Evolutionary conservation across 2,329 filamentous ascomycete genomes (phyloP), one percentile per base, ranked within the genome.

Genomic region (Arthrobotrys entomopaga): DNA sequence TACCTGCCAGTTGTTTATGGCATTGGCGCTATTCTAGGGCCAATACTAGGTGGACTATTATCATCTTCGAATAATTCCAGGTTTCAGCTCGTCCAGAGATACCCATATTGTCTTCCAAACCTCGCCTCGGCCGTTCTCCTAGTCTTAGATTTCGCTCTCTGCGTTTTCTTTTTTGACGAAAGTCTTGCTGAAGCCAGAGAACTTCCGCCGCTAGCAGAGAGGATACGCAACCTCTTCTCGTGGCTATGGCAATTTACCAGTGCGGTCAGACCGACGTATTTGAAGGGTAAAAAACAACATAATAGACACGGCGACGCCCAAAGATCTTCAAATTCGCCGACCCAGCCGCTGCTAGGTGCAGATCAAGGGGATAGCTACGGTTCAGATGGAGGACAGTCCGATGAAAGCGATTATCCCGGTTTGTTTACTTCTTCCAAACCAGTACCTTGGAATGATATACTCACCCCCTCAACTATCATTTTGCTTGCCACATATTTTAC

Each of bases 1-100:
- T 99, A 97, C 83, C 84, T 99, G 48, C 95, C 95, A 0, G 90
- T 98, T 43, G 90, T 98, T n/a, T 99, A 99, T 81, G 94, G 94
- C 2, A 84, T 99, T 38, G 95, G 95, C 16, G 92, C 91, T 49
- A 97, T 99, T 75, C 95, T 93, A 0, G 95, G 95, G 0, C 95
- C 95, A 0, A 88, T 96, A 0, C 82, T 98, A n/a, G 95, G 95
- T 13, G 95, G 95, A 0, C 81, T 97, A 46, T 82, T 98, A 64
- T 91, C 96, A 0, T 87, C 89, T 50, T 85, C 84, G 53, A 80
- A 87, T 26, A 86, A 87, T 11, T 75, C 65, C 1, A 53, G 50
- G 11, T 65, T 49, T 26, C 29, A 57, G 3, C 26, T 67, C 59
- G 77, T 74, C n/a, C 61, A 66, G 40, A 84, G 85, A 0, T 94